These are phyloP conservation scores for Thalassiosira sp. DNA, from an alignment of 352 stramenopile genomes.

Conservation along the genomic window DNA sequence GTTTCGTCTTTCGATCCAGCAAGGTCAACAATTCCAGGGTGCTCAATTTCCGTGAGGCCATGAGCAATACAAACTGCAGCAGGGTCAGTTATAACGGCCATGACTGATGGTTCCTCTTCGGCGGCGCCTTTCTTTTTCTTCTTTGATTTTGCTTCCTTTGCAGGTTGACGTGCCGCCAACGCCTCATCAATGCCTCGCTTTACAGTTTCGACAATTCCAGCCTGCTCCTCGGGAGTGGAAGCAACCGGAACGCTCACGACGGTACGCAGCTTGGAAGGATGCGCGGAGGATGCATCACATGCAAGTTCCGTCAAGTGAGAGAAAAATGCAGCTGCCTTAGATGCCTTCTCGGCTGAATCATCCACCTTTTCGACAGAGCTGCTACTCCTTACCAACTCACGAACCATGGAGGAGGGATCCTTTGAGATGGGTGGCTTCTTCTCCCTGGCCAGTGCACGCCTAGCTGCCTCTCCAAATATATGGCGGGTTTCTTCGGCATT, in stretches of 20 bases:
- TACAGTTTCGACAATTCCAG: constrained; percentile 36
- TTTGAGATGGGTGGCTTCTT: constrained; percentile 52
- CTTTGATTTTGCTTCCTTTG: constrained; percentile 27
- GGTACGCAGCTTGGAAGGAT: constrained; percentile 48
- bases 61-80: constrained; percentile 71
- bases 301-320: constrained; percentile 50
- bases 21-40: constrained; percentile 34
- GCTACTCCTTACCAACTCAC: constrained; percentile 38
- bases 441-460: constrained; percentile 36
- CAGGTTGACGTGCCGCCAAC: constrained; percentile 16
- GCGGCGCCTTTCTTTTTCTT: constrained; percentile 44
- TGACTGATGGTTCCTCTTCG: constrained; percentile 37
- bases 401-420: constrained; percentile 46
- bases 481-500: constrained; percentile 29
- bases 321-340: constrained; percentile 47
- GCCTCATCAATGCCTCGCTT: constrained; percentile 44
- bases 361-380: constrained; percentile 15
- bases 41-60: constrained; percentile 49
- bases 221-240: constrained; percentile 37
- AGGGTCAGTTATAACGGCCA: constrained; percentile 68
- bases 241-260: constrained; percentile 51
- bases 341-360: constrained; percentile 15
- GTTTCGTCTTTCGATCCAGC: constrained; percentile 23
- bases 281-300: constrained; percentile 54
- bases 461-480: constrained; percentile 55